Percentiles rank a stretch among this genome's conserved stretches.
Conservation (phyloP, 345 rosid species). For the Linum trigynum region DNA sequence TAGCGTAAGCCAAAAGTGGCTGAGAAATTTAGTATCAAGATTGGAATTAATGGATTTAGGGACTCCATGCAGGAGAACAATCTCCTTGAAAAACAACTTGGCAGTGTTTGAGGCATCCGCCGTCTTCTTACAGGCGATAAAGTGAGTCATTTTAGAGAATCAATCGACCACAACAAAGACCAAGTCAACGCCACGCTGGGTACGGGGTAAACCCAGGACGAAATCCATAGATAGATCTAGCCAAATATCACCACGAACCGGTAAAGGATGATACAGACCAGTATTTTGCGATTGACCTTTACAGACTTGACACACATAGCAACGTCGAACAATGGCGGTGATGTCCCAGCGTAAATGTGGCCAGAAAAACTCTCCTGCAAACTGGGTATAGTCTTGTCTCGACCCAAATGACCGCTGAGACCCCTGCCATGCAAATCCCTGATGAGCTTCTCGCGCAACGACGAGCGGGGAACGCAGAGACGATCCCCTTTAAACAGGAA, state of each 20-base stretch:
- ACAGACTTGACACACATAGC: not conserved
- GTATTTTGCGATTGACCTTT: not conserved
- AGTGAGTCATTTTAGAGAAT: not conserved
- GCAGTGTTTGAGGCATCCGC: not conserved
- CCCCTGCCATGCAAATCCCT: conserved; percentile 4
- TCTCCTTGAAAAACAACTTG: not conserved
- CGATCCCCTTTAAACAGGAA: not conserved
- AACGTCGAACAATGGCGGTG: not conserved
- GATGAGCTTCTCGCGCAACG: conserved; percentile 1
- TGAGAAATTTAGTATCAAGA: not conserved
- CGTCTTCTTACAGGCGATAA: not conserved
- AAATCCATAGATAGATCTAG: not conserved
- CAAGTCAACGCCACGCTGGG: not conserved
- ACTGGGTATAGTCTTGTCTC: conserved; percentile 2
- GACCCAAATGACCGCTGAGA: conserved; percentile 1
- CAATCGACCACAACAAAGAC: not conserved
- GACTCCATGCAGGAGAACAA: not conserved
- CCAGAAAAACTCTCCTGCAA: conserved; percentile 1
- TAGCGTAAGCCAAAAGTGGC: too few species aligned
- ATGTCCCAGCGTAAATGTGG: not conserved
- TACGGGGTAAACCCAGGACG: not conserved
- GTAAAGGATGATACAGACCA: not conserved
- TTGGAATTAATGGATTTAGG: not conserved
- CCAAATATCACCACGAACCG: not conserved
- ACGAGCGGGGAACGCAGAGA: not conserved